These are phyloP conservation scores for Singerocomus inundabilis DNA, from an alignment of 1,284 basidiomycete genomes.

Conservation along the genomic window DNA sequence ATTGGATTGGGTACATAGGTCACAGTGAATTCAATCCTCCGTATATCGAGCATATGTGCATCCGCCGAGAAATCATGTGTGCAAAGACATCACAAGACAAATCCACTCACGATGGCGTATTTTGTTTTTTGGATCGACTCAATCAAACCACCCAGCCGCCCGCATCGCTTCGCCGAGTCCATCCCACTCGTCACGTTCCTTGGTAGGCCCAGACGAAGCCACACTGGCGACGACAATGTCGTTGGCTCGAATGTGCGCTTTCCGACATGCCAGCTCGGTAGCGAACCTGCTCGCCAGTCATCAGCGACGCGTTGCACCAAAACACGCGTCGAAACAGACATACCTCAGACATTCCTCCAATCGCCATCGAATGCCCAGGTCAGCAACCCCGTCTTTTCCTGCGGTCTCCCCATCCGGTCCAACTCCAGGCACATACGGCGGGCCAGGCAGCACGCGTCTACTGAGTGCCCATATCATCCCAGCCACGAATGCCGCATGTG, in stretches of 20 bases:
- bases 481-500: constrained; percentile 75
- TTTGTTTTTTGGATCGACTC: too few species aligned
- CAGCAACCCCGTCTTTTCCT: constrained; percentile 53
- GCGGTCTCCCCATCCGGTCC: constrained; percentile 26
- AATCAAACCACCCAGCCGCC: constrained; percentile 67
- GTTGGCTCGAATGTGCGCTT: constrained; percentile 38
- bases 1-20: neutral
- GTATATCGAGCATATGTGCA: too few species aligned
- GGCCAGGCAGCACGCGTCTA: constrained; percentile 61
- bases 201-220: constrained; percentile 11
- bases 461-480: constrained; percentile 79
- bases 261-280: constrained; percentile 71
- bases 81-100: constrained; percentile 10
- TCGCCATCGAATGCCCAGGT: constrained; percentile 54
- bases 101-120: neutral
- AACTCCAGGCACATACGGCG: constrained; percentile 63
- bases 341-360: constrained; percentile 76
- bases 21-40: neutral
- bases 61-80: too few species aligned
- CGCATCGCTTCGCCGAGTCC: constrained; percentile 72
- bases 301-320: neutral
- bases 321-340: neutral
- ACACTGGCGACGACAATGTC: constrained; percentile 3
- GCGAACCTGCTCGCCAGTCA: constrained; percentile 53
- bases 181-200: constrained; percentile 47